Percentiles rank a stretch among this genome's conserved stretches.
These are phyloP conservation scores for Moesziomyces globuligerus DNA, from an alignment of 1,284 basidiomycete species.

Conservation along the genomic window DNA sequence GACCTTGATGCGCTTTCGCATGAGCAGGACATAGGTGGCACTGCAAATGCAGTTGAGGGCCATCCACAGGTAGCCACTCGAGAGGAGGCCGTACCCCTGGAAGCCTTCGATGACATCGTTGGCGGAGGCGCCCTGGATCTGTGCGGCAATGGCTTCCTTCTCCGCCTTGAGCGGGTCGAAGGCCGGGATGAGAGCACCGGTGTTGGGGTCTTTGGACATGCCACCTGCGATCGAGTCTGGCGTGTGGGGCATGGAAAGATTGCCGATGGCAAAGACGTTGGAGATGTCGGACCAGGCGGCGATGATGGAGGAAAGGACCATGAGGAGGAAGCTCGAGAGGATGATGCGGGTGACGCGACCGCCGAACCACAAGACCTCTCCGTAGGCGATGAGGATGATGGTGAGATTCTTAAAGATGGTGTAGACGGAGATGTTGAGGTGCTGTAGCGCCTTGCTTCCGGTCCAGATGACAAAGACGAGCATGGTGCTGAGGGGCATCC, in stretches of 20 bases:
- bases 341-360: slow-evolving; percentile 88
- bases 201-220: slow-evolving; percentile 33
- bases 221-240: slow-evolving; percentile 51
- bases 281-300: slow-evolving; percentile 93
- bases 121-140: slow-evolving; percentile 26
- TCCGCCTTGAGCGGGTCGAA: slow-evolving; percentile 43
- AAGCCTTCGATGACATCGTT: slow-evolving; percentile 51
- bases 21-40: slow-evolving; percentile 91
- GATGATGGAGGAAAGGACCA: slow-evolving; percentile 95
- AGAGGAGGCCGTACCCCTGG: slow-evolving; percentile 50
- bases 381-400: slow-evolving; percentile 98
- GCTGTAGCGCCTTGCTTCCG: slow-evolving; percentile 87
- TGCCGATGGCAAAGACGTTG: slow-evolving; percentile 68
- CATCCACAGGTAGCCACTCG: slow-evolving; percentile 93
- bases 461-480: slow-evolving; percentile 97
- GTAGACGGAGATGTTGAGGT: slow-evolving; percentile 68
- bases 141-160: slow-evolving; percentile 44
- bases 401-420: slow-evolving; percentile 99
- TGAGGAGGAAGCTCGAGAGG: slow-evolving; percentile 87
- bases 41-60: slow-evolving; percentile 87
- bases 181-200: slow-evolving; percentile 27
- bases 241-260: slow-evolving; percentile 56
- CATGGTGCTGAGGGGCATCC: slow-evolving; percentile 93
- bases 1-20: slow-evolving; percentile 96
- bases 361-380: slow-evolving; percentile 96